Evolutionary conservation across 441 rosid species (phyloP).

Genomic region (Bocquillonia castaneifolia): DNA sequence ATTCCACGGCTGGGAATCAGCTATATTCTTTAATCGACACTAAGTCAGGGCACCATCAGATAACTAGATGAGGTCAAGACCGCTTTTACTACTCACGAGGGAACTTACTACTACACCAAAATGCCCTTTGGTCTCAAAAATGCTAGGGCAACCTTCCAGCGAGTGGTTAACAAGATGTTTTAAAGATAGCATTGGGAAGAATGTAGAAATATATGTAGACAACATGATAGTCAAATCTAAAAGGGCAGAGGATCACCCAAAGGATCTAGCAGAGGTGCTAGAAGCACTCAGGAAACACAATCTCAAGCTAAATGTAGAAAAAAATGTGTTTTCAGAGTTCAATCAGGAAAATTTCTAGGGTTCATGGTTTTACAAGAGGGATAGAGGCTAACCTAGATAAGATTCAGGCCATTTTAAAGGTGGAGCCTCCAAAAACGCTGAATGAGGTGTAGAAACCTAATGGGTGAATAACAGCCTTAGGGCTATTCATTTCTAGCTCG

Average conservation of each 20-base stretch:
- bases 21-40: neutral
- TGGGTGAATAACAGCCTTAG: neutral
- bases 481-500: neutral
- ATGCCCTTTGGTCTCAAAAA: too few species aligned
- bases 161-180: too few species aligned
- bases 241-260: neutral
- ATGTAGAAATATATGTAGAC: too few species aligned
- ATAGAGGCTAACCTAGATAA: neutral
- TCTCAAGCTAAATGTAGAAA: neutral
- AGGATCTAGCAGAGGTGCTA: neutral
- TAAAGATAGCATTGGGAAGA: neutral
- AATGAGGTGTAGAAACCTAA: neutral
- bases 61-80: neutral
- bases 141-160: too few species aligned
- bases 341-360: neutral
- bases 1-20: neutral
- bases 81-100: too few species aligned
- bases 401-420: neutral
- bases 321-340: neutral
- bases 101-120: too few species aligned
- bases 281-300: neutral
- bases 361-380: neutral
- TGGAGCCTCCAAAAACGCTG: neutral
- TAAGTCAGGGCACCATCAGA: neutral
- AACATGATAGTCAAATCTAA: neutral